These are phyloP conservation scores for Colletotrichum godetiae DNA, from an alignment of 2,329 filamentous ascomycete species.

Conservation along the genomic window DNA sequence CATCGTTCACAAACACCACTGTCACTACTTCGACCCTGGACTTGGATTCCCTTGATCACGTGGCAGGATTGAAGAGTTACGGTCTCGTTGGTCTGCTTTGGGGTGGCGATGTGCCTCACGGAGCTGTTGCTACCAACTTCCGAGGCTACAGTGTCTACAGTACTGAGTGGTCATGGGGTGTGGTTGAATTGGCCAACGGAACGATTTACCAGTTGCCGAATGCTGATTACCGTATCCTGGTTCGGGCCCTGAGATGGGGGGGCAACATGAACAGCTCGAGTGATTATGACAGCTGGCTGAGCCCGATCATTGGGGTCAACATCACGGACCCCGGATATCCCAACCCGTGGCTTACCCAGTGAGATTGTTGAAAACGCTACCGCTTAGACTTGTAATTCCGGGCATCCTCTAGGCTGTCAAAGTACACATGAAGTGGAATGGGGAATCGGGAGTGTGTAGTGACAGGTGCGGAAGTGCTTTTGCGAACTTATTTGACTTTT, in stretches of 20 bases:
- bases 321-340: slow-evolving; percentile 20
- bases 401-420: no score
- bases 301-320: slow-evolving; percentile 20
- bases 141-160: slow-evolving; percentile 24
- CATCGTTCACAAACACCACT: neutral
- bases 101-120: slow-evolving; percentile 16
- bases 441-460: no score
- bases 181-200: slow-evolving; percentile 23
- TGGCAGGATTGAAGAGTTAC: slow-evolving; percentile 22
- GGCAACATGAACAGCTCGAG: neutral
- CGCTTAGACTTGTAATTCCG: neutral
- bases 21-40: neutral
- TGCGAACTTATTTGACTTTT: no score
- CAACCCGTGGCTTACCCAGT: slow-evolving; percentile 11
- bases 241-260: slow-evolving; percentile 19
- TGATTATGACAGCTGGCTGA: slow-evolving; percentile 31
- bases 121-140: slow-evolving; percentile 3
- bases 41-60: slow-evolving; percentile 13
- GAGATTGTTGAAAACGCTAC: neutral
- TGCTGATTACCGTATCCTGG: slow-evolving; percentile 27
- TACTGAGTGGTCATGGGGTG: slow-evolving; percentile 21
- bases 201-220: slow-evolving; percentile 27
- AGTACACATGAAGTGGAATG: no score
- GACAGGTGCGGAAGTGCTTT: no score
- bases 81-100: slow-evolving; percentile 19